phyloP scores from a whole-genome alignment of 768 basidiomycete genomes.

The Ramaria sp. region DNA sequence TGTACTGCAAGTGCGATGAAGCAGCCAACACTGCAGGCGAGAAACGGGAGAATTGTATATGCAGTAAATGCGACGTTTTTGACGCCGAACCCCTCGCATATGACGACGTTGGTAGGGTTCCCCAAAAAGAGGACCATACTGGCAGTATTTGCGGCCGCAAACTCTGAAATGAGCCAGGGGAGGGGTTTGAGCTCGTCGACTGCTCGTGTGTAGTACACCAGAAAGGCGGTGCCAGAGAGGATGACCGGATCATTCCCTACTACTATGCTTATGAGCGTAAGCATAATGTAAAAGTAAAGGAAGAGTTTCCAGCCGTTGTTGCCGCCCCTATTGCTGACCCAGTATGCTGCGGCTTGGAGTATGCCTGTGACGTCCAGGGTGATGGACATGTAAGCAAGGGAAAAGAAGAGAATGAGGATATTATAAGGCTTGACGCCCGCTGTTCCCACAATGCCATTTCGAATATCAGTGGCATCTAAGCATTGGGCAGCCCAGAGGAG shows the following conservation, averaged over 20 bases:
- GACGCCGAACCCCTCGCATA: constrained; percentile 81
- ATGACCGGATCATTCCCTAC: constrained; percentile 96
- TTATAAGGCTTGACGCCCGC: constrained; percentile 83
- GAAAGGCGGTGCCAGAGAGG: constrained; percentile 81
- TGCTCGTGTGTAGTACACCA: constrained; percentile 77
- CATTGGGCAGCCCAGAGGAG: constrained; percentile 48
- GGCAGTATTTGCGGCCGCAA: constrained; percentile 68
- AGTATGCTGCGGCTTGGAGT: constrained; percentile 78
- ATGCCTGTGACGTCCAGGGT: constrained; percentile 86
- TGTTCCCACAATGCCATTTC: constrained; percentile 68
- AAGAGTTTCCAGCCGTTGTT: constrained; percentile 61
- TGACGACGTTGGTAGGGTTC: constrained; percentile 91
- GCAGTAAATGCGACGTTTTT: constrained; percentile 66
- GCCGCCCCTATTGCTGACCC: constrained; percentile 76
- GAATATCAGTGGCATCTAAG: constrained; percentile 39
- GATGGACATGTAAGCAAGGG: constrained; percentile 83
- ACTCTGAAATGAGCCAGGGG: constrained; percentile 67
- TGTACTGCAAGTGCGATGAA: constrained; percentile 53
- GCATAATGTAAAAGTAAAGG: constrained; percentile 74
- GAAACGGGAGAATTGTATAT: constrained; percentile 73
- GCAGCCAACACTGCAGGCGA: constrained; percentile 48
- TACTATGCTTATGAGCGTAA: constrained; percentile 63
- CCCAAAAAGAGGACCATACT: constrained; percentile 61
- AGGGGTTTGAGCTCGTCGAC: constrained; percentile 32
- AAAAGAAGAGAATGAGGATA: constrained; percentile 87